Evolutionary conservation across 768 basidiomycete genomes (phyloP), one percentile per base, ranked within the genome.

Genomic region (Clathrus columnatus): DNA sequence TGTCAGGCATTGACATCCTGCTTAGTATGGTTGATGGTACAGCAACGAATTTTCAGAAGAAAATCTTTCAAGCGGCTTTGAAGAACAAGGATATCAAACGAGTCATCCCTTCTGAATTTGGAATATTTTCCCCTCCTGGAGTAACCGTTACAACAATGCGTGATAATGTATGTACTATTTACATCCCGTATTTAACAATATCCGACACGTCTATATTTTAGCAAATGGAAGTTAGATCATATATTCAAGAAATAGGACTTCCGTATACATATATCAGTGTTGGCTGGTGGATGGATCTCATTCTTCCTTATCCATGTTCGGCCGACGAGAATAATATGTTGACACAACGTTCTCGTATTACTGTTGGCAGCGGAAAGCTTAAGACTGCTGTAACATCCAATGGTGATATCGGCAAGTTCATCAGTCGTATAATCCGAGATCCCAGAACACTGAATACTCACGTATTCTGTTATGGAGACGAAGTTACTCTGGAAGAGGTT

Each of bases 231-330:
- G 61, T 69, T 21, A 62, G 61, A 28, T 61, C 65, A 5, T 65
- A 62, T 50, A 49, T 69, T 51, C 42, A 60, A 14, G 60, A 58
- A 6, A 51, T 63, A 16, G 62, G 59, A 27, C 51, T 67, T 4
- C 57, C 61, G 0, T 63, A 70, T 50, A 69, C 69, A 5, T 63
- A 67, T 56, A 66, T 70, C 52, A 67, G 67, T 50, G 64, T 66
- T 20, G 67, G 68, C 4, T 67, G 59, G 57, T 70, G 69, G 68
- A 61, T 62, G 60, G 65, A 69, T 50, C 11, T 61, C 6, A 6
- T 53, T 8, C 43, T 63, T 6, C 53, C 62, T 4, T 7, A 7
- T 50, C 51, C 5, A 26, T n/a, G n/a, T n/a, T n/a, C n/a, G n/a
- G n/a, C n/a, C n/a, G n/a, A n/a, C n/a, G n/a, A n/a, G n/a, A n/a